Evolutionary conservation across 2,329 filamentous ascomycete genomes (phyloP).

Genomic region (Fusarium torreyae): DNA sequence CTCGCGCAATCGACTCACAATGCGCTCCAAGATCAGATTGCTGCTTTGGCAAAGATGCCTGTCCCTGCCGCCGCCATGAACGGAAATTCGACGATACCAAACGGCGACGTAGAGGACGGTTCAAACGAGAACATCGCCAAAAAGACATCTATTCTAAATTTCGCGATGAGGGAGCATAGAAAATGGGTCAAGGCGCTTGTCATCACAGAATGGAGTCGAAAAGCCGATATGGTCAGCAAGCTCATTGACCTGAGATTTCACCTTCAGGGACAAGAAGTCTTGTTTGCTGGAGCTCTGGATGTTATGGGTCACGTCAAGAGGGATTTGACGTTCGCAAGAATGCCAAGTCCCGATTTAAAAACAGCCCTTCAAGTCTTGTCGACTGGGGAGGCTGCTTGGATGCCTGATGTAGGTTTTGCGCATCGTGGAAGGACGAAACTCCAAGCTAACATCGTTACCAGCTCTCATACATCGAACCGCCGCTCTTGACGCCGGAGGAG

Average conservation of each 20-base stretch:
- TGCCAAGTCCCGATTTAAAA: conserved; percentile 91
- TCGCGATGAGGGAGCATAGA: conserved; percentile 83
- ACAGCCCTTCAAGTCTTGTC: conserved; percentile 90
- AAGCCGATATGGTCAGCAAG: conserved; percentile 83
- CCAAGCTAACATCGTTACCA: conserved; percentile 59
- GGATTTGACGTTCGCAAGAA: conserved; percentile 78
- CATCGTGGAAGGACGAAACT: background rate
- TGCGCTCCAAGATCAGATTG: conserved; percentile 78
- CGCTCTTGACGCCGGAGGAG: conserved; percentile 78
- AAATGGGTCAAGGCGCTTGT: conserved; percentile 96
- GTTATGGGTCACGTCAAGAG: conserved; percentile 80
- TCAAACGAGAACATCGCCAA: conserved; percentile 79
- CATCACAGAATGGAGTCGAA: conserved; percentile 89
- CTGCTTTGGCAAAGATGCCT: conserved; percentile 78
- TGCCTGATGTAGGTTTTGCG: conserved; percentile 77
- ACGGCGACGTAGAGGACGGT: conserved; percentile 65
- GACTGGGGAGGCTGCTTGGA: conserved; percentile 81
- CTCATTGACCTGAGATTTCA: conserved; percentile 89
- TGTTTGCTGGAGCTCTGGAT: conserved; percentile 73
- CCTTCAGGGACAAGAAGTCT: conserved; percentile 73
- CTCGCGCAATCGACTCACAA: conserved; percentile 88
- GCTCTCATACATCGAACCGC: conserved; percentile 83
- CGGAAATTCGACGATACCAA: conserved; percentile 59
- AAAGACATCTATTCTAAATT: conserved; percentile 81
- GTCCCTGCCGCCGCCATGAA: conserved; percentile 67